Conservation (phyloP, 129 eudicot species). For the Centella asiatica region DNA sequence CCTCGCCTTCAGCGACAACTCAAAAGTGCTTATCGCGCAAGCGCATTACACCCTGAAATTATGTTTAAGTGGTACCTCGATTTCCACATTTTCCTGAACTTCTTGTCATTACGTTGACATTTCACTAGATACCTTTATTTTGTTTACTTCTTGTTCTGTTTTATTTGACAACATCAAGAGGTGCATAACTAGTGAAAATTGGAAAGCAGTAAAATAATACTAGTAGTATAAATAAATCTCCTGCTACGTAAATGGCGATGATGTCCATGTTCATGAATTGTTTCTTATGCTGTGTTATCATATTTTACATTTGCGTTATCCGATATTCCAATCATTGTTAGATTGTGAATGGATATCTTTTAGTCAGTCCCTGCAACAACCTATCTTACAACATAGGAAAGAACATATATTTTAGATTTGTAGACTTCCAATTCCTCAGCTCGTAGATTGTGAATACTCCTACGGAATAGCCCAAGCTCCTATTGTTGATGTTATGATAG, state of each 20-base stretch:
- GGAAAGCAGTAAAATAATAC: neutral
- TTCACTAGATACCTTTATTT: conserved; percentile 8
- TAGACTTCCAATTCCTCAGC: no score
- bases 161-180: neutral
- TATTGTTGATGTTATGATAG: no score
- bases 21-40: conserved; percentile 17
- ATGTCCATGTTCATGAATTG: neutral
- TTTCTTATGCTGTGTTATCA: neutral
- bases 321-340: no score
- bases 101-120: neutral
- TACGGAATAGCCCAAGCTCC: no score
- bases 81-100: neutral
- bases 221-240: neutral
- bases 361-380: no score
- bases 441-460: no score
- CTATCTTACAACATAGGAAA: no score
- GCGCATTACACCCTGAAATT: conserved; percentile 23
- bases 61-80: conserved; percentile 5
- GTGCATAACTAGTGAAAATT: neutral
- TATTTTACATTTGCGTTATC: neutral
- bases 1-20: conserved; percentile 51
- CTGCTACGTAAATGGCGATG: neutral
- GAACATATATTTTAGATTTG: no score
- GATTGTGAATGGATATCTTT: no score
- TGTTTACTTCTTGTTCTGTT: conserved; percentile 4